Conservation (phyloP, 441 rosid genomes). For the Theobroma grandiflorum region DNA sequence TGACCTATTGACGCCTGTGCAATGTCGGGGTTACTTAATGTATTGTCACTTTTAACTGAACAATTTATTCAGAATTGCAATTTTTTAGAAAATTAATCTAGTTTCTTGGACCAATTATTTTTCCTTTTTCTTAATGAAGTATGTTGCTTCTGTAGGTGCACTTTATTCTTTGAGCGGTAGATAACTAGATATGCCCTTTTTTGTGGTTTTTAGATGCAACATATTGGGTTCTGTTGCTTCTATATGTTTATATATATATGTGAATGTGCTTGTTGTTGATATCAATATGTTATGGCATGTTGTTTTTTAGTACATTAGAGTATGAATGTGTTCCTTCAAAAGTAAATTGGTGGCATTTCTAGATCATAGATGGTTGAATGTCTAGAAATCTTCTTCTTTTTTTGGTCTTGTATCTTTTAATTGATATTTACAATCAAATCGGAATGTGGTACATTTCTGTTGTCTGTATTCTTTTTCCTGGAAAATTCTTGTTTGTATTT, state of each 20-base stretch:
- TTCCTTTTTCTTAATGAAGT: slow-evolving; percentile 8
- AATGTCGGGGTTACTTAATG: slow-evolving; percentile 96
- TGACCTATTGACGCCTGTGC: slow-evolving; percentile 60
- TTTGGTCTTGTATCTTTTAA: neutral
- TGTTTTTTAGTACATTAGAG: neutral
- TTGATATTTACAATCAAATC: slow-evolving; percentile 13
- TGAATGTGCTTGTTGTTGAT: neutral
- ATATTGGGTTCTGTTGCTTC: neutral
- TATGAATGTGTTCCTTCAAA: neutral
- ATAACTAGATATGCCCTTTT: neutral
- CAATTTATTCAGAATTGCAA: slow-evolving; percentile 21
- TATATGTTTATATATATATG: neutral
- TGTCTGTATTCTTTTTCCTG: neutral
- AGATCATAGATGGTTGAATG: slow-evolving; percentile 9
- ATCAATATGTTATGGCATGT: neutral
- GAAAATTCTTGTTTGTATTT: neutral
- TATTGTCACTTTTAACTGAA: slow-evolving; percentile 42
- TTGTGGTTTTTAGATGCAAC: neutral
- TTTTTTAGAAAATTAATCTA: slow-evolving; percentile 21
- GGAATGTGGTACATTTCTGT: neutral
- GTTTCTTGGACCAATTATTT: slow-evolving; percentile 17
- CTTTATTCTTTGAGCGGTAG: neutral
- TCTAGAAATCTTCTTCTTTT: neutral
- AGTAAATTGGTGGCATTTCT: neutral
- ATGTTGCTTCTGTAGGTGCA: slow-evolving; percentile 2